Base-by-base conservation (phyloP, 2,329 filamentous ascomycete genomes). In the Aspergillus pseudonomiae region DNA sequence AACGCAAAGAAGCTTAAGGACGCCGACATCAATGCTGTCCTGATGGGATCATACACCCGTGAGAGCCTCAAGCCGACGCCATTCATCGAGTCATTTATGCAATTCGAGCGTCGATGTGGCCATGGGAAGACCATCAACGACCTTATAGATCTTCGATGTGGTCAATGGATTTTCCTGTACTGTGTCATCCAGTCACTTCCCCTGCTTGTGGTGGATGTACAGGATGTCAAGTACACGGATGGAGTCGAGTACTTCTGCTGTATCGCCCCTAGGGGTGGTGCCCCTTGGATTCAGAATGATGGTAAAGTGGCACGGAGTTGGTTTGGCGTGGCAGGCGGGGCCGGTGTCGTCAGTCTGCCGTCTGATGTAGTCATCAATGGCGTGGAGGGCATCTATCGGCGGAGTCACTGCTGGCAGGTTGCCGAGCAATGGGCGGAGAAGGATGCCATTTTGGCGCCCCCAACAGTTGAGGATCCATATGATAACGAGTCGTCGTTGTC, bases 1-100 rank as follows among this genome's bases (percentile, higher is more conserved):
- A 86, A 89, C 64, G 86, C 85, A 21, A 88, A 87, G 79, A 91
- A 88, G 71, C 81, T 97, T 62, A 92, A 93, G 75, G 88, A 91
- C 59, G 87, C 94, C 63, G 93, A 97, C 72, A 84, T 94, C 50
- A 87, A 88, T 19, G 85, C 90, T 24, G 84, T 97, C 39, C 80
- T 97, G n/a, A 88, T 90, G 73, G 89, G 89, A 65, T 90, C 91
- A 0, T 94, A 94, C 79, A 96, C 97, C 68, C 86, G 88, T 52
- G 91, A 94, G 68, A 88, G 88, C 1, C 86, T 83, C 69, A 79
- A 78, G 52, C 77, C 80, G 19, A 83, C 81, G 1, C 69, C 77
- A 1, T 83, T 82, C 67, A 77, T 83, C 34, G 80, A 83, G 65
- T 75, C 77, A 34, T 83, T 83, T 62, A 81, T 82, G 76, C 75